These are phyloP conservation scores for Penicillium sp. DNA, from an alignment of 2,329 filamentous ascomycete species.

Conservation along the genomic window DNA sequence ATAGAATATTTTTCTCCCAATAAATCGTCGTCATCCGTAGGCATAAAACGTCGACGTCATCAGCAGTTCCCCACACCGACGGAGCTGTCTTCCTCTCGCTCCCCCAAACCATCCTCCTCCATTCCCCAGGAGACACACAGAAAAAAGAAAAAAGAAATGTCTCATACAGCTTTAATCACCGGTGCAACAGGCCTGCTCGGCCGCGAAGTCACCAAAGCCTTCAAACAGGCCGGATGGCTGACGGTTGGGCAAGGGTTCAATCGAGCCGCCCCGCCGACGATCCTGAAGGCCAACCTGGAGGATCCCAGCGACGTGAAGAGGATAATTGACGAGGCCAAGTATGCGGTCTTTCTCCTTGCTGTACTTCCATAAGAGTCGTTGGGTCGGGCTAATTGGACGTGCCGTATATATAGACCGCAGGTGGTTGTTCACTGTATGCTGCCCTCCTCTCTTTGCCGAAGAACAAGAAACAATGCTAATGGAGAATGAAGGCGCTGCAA, in stretches of 20 bases:
- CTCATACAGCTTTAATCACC: conserved; percentile 66
- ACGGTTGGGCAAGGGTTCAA: conserved; percentile 70
- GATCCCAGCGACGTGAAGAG: conserved; percentile 43
- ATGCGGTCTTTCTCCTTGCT: conserved; percentile 14
- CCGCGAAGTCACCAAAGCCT: conserved; percentile 69
- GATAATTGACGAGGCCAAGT: conserved; percentile 52
- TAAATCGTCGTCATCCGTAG: neutral
- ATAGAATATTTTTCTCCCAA: no score
- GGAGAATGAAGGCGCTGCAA: conserved; percentile 66
- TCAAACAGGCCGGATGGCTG: conserved; percentile 64
- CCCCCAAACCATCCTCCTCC: neutral
- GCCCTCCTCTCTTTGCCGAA: neutral
- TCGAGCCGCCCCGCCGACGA: conserved; percentile 65
- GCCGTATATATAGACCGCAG: conserved; percentile 53
- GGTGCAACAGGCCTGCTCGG: conserved; percentile 82
- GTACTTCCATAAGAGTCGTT: neutral
- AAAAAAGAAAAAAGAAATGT: conserved; percentile 21
- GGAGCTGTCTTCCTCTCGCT: neutral
- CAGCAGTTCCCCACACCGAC: conserved; percentile 1
- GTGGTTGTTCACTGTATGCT: conserved; percentile 75
- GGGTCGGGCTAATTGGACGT: neutral
- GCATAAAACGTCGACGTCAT: conserved; percentile 14
- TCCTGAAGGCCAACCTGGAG: conserved; percentile 56
- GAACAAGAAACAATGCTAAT: neutral
- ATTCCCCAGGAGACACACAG: neutral